These are phyloP conservation scores for Candida palmyrensis DNA, from an alignment of 805 yeast species.

Conservation along the genomic window DNA sequence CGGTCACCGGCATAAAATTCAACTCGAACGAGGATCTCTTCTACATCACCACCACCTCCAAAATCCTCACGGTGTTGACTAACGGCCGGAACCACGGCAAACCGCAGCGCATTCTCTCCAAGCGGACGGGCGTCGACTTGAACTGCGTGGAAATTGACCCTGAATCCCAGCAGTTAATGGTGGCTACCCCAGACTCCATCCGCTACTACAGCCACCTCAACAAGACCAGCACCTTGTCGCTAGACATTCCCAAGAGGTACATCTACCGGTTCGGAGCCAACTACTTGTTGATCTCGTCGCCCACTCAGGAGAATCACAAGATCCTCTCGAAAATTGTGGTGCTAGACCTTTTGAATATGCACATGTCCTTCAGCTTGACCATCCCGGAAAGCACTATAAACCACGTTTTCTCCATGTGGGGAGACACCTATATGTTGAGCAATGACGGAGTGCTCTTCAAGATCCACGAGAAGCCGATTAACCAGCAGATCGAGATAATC, in stretches of 20 bases:
- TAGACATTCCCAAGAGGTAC: constrained; percentile 53
- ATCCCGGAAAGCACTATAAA: constrained; percentile 57
- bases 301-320: constrained; percentile 25
- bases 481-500: constrained; percentile 65
- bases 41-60: constrained; percentile 72
- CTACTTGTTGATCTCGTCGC: constrained; percentile 57
- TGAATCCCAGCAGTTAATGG: constrained; percentile 48
- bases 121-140: constrained; percentile 44
- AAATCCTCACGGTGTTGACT: constrained; percentile 66
- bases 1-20: constrained; percentile 73
- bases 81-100: constrained; percentile 73
- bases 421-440: constrained; percentile 55
- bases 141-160: constrained; percentile 42
- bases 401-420: constrained; percentile 54
- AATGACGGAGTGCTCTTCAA: constrained; percentile 72
- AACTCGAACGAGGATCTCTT: constrained; percentile 46
- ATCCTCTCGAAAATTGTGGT: constrained; percentile 44
- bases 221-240: constrained; percentile 48
- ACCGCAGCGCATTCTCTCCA: constrained; percentile 45
- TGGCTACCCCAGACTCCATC: constrained; percentile 60
- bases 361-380: constrained; percentile 63
- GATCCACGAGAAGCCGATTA: constrained; percentile 59
- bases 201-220: constrained; percentile 56
- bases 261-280: constrained; percentile 43
- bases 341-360: constrained; percentile 64